Conservation (phyloP, 148 eudicot genomes). For the Rhododendron williamsianum region DNA sequence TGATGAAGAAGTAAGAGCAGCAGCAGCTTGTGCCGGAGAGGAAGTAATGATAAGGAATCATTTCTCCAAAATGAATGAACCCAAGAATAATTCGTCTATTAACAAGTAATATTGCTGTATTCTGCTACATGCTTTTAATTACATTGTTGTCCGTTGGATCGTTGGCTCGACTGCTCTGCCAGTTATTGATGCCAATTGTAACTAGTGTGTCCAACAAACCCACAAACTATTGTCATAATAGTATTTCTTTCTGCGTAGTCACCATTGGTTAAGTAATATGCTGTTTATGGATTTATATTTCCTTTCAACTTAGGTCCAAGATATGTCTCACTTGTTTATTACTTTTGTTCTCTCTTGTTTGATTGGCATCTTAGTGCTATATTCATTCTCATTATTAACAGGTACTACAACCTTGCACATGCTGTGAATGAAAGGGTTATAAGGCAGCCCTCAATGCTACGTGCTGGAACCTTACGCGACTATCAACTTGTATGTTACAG, state of each 20-base stretch:
- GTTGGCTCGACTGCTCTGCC: neutral
- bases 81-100: conserved; percentile 73
- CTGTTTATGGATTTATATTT: neutral
- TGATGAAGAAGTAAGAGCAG: conserved; percentile 93
- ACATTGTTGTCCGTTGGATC: neutral
- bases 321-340: neutral
- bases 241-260: neutral
- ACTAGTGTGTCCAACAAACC: neutral
- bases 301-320: neutral
- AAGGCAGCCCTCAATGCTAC: conserved; percentile 92
- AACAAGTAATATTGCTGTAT: conserved; percentile 62
- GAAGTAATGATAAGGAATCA: conserved; percentile 95
- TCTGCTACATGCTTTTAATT: conserved; percentile 3
- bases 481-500: conserved; percentile 82
- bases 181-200: neutral
- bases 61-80: conserved; percentile 96
- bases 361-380: conserved; percentile 1
- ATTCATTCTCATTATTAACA: conserved; percentile 25
- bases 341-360: neutral
- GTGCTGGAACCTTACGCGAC: conserved; percentile 90
- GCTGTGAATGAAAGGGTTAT: conserved; percentile 92
- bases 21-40: conserved; percentile 94
- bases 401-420: conserved; percentile 97
- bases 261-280: neutral
- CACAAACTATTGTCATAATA: neutral